Conservation (phyloP, 768 basidiomycete genomes). For the Leccinellum albellum region DNA sequence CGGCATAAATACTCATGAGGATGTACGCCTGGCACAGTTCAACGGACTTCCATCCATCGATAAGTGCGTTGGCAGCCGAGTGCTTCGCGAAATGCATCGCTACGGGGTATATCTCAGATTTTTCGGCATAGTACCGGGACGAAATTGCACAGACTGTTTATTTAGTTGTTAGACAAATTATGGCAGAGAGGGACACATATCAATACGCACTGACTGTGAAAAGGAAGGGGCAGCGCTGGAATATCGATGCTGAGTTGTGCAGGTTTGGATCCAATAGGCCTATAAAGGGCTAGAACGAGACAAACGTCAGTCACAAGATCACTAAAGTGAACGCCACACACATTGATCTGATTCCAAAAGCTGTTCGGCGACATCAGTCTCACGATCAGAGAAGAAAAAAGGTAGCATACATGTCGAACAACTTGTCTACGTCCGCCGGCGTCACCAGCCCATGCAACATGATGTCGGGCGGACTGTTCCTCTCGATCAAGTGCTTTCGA, state of each 20-base stretch:
- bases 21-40: constrained; percentile 92
- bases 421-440: constrained; percentile 71
- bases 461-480: constrained; percentile 78
- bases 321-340: constrained; percentile 30
- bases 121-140: constrained; percentile 73
- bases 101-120: constrained; percentile 80
- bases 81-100: constrained; percentile 89
- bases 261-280: constrained; percentile 77
- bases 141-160: constrained; percentile 79
- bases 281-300: constrained; percentile 47
- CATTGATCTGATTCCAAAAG: constrained; percentile 69
- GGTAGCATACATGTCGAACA: constrained; percentile 74
- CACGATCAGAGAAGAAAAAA: background rate
- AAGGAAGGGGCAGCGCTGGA: constrained; percentile 82
- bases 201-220: constrained; percentile 74
- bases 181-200: background rate
- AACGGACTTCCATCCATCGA: constrained; percentile 80
- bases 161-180: background rate
- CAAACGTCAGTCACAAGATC: constrained; percentile 1
- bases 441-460: constrained; percentile 76
- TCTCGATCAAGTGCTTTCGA: constrained; percentile 69
- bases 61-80: constrained; percentile 74
- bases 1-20: constrained; percentile 77
- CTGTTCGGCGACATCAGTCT: constrained; percentile 34
- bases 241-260: constrained; percentile 76